Evolutionary conservation across 352 stramenopile species (phyloP).

Genomic region (Peronospora destructor): DNA sequence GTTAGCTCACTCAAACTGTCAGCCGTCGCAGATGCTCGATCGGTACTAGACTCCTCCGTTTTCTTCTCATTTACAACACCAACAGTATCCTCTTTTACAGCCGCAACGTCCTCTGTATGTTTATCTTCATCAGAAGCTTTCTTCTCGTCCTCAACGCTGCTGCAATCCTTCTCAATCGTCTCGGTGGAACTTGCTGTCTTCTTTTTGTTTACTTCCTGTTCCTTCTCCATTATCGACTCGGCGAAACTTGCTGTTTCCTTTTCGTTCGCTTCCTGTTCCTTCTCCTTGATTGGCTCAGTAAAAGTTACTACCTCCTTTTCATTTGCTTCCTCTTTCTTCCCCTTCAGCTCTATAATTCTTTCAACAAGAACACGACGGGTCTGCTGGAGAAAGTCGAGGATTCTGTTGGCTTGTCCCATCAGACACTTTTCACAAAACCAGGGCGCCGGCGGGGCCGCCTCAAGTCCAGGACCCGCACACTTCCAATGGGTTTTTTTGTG

Average conservation of each 20-base stretch:
- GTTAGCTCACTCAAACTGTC: conserved; percentile 2
- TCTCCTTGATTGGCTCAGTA: neutral
- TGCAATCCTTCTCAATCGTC: neutral
- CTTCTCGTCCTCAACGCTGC: conserved; percentile 4
- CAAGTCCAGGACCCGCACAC: conserved; percentile 35
- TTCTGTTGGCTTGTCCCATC: conserved; percentile 42
- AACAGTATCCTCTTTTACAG: neutral
- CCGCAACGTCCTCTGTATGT: neutral
- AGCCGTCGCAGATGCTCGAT: conserved; percentile 1
- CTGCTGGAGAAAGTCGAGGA: conserved; percentile 64
- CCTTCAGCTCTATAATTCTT: conserved; percentile 26
- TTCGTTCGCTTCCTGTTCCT: neutral
- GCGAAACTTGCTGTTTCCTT: neutral
- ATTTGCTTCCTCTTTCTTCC: neutral
- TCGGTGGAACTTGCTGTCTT: neutral
- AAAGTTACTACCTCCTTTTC: neutral
- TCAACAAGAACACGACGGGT: conserved; percentile 47
- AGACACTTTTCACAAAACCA: conserved; percentile 62
- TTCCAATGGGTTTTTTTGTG: conserved; percentile 53
- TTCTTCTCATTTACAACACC: conserved; percentile 4
- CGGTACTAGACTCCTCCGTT: neutral
- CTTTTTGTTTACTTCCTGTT: neutral
- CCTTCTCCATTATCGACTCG: neutral
- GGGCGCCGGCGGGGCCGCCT: conserved; percentile 17
- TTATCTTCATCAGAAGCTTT: conserved; percentile 8